phyloP scores from a whole-genome alignment of 1,284 basidiomycete species.

The Trametes hirsuta region DNA sequence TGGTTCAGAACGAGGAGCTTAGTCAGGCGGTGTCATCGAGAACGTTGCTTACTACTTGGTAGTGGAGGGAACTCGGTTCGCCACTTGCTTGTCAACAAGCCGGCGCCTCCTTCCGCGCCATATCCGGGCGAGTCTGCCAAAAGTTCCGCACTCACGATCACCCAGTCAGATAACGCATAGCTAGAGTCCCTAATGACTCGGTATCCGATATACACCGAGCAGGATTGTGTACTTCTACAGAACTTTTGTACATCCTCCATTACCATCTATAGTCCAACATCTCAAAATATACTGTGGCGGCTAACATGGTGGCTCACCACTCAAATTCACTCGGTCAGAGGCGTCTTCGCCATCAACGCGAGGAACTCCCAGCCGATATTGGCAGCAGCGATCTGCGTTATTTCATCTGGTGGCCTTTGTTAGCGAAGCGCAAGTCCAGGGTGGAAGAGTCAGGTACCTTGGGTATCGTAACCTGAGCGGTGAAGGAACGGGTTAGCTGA shows the following conservation, averaged over 20 bases:
- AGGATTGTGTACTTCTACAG: no score
- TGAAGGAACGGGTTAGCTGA: not conserved
- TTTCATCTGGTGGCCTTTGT: conserved; percentile 32
- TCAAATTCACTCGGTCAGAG: conserved; percentile 20
- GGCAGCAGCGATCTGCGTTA: conserved; percentile 39
- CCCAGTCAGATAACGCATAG: no score
- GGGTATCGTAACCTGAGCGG: conserved; percentile 33
- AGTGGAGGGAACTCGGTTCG: not conserved
- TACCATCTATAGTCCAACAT: no score
- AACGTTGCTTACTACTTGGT: no score
- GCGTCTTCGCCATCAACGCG: conserved; percentile 38
- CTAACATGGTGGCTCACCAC: not conserved
- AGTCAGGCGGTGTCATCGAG: not conserved
- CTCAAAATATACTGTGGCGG: no score
- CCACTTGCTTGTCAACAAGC: no score
- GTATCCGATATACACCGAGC: no score
- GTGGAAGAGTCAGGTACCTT: conserved; percentile 21
- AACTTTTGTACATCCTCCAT: no score
- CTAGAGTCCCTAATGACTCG: no score
- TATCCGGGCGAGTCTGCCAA: no score
- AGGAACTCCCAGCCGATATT: conserved; percentile 39
- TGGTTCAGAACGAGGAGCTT: not conserved
- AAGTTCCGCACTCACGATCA: no score
- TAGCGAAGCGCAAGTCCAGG: not conserved
- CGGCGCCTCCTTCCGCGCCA: no score